Evolutionary conservation across 1,284 basidiomycete species (phyloP).

Genomic region (Leccinum subrobustum): DNA sequence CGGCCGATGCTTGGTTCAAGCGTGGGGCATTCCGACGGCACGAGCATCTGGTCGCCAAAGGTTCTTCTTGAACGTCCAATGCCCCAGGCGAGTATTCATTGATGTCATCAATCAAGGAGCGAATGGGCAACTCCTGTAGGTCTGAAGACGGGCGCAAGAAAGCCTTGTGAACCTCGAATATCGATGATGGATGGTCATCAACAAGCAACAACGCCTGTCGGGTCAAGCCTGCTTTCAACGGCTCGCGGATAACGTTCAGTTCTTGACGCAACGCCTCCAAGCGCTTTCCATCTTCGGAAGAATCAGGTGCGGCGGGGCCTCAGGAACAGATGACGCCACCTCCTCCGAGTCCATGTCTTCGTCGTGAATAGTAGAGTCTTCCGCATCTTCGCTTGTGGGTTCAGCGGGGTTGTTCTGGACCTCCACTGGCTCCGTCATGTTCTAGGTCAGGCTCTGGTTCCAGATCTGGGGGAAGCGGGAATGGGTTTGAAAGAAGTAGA

Average conservation of each 20-base stretch:
- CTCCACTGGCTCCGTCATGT: slow-evolving; percentile 34
- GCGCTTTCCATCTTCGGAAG: no score
- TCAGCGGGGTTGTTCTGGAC: slow-evolving; percentile 24
- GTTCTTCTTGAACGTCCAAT: slow-evolving; percentile 67
- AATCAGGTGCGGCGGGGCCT: no score
- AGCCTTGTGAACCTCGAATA: slow-evolving; percentile 86
- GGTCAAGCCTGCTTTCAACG: slow-evolving; percentile 65
- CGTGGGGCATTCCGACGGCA: slow-evolving; percentile 72
- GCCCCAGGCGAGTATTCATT: slow-evolving; percentile 64
- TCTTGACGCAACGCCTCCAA: no score
- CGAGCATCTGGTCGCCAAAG: slow-evolving; percentile 79
- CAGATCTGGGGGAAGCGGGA: slow-evolving; percentile 61
- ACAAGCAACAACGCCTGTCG: slow-evolving; percentile 75
- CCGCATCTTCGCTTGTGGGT: no score
- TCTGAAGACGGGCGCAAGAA: slow-evolving; percentile 66
- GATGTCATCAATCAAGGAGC: slow-evolving; percentile 71
- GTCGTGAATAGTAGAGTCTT: no score
- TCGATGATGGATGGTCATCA: slow-evolving; percentile 83
- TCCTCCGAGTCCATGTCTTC: no score
- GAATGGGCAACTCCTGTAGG: slow-evolving; percentile 61
- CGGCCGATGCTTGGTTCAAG: slow-evolving; percentile 49
- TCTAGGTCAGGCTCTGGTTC: slow-evolving; percentile 55
- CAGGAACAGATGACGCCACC: no score
- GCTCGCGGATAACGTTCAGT: slow-evolving; percentile 51
- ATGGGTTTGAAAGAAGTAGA: slow-evolving; percentile 81